These are phyloP conservation scores for Exophiala lecanii-corni DNA, from an alignment of 2,329 filamentous ascomycete genomes.

Conservation along the genomic window DNA sequence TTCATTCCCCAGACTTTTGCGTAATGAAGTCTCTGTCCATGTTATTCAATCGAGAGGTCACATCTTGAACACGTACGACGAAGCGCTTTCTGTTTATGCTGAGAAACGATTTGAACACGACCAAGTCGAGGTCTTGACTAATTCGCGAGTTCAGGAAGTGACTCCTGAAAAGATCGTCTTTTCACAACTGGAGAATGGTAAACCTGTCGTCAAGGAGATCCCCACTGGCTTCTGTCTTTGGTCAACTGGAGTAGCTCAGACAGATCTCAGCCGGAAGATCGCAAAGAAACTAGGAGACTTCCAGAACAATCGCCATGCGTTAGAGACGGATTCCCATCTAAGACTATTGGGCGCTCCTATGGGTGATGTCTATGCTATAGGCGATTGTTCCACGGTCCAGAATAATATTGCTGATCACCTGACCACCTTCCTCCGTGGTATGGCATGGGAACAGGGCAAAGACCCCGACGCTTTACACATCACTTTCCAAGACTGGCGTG, in stretches of 20 bases:
- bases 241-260: constrained; percentile 92
- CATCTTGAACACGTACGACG: constrained; percentile 97
- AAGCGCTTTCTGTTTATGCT: constrained; percentile 85
- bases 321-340: constrained; percentile 92
- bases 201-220: constrained; percentile 79
- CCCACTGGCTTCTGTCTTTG: constrained; percentile 95
- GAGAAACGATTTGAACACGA: constrained; percentile 89
- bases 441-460: constrained; percentile 87
- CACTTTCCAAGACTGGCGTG: constrained; percentile 81
- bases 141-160: constrained; percentile 89
- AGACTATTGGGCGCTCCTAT: constrained; percentile 82
- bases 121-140: constrained; percentile 85
- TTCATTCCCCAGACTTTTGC: constrained; percentile 81
- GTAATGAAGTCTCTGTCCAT: constrained; percentile 96
- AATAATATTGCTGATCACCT: constrained; percentile 95
- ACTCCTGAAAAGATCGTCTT: constrained; percentile 79
- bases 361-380: constrained; percentile 93
- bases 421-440: constrained; percentile 77
- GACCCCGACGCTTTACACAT: constrained; percentile 85
- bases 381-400: constrained; percentile 93
- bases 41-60: constrained; percentile 91
- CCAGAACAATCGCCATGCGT: constrained; percentile 83
- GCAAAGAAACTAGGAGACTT: constrained; percentile 68
- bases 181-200: constrained; percentile 74
- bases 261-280: constrained; percentile 70